A percentile compares a stretch with the other conserved stretches of the same genome.
Conservation (phyloP, 1,284 basidiomycete species). For the Boletus putidus region DNA sequence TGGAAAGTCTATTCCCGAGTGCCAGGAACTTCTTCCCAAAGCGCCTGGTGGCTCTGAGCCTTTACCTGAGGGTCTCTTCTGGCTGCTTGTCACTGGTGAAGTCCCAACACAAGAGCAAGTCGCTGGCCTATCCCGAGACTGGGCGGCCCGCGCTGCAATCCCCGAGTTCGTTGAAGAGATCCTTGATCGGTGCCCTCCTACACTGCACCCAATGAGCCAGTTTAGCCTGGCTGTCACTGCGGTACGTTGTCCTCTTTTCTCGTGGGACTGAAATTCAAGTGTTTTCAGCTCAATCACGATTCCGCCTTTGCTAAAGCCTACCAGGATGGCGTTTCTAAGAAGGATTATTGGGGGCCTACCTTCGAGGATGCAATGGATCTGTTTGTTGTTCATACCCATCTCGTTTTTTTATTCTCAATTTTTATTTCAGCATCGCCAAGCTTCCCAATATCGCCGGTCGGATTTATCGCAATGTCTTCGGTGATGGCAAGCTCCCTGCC, state of each 20-base stretch:
- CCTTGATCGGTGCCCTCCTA: constrained; percentile 90
- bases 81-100: constrained; percentile 93
- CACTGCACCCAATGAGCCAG: constrained; percentile 96
- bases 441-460: constrained; percentile 96
- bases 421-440: constrained; percentile 78
- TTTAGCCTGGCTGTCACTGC: constrained; percentile 94
- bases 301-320: constrained; percentile 97
- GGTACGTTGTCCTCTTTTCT: constrained; percentile 48
- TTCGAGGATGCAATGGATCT: constrained; percentile 98
- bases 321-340: constrained; percentile 89
- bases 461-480: constrained; percentile 95
- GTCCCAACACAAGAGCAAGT: constrained; percentile 89
- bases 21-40: constrained; percentile 82
- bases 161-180: constrained; percentile 93
- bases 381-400: constrained; percentile 42
- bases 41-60: constrained; percentile 89
- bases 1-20: constrained; percentile 90
- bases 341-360: constrained; percentile 95
- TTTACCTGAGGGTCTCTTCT: constrained; percentile 93
- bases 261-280: background rate
- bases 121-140: constrained; percentile 81
- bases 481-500: constrained; percentile 84
- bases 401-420: constrained; percentile 12
- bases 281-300: constrained; percentile 84
- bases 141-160: constrained; percentile 86